phyloP scores from a whole-genome alignment of 1,139 yeast species.

The Ashbya aceris region DNA sequence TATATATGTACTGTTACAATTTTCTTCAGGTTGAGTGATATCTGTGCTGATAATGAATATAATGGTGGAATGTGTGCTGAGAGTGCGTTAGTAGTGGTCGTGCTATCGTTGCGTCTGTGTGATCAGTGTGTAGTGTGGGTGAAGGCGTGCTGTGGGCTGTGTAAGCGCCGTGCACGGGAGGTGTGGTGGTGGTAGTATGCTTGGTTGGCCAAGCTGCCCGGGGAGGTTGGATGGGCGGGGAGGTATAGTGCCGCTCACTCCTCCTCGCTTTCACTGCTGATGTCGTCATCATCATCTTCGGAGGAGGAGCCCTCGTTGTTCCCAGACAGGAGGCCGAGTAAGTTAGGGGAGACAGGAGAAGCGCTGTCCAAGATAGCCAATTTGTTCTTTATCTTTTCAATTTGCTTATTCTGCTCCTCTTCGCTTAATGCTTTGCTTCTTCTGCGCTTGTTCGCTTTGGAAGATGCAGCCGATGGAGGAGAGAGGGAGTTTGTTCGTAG shows the following conservation, averaged over 20 bases:
- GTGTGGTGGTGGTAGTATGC: too few relatives aligned
- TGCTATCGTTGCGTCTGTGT: not conserved
- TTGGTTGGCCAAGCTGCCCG: too few relatives aligned
- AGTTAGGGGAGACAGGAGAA: conserved; percentile 27
- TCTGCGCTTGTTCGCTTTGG: conserved; percentile 20
- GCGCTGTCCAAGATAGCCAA: conserved; percentile 57
- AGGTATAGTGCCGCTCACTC: conserved; percentile 22
- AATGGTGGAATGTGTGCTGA: not conserved
- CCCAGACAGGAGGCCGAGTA: conserved; percentile 18
- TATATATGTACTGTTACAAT: conserved; percentile 1
- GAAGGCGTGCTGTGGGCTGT: too few relatives aligned
- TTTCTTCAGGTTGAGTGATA: not conserved
- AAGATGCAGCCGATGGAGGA: conserved; percentile 12
- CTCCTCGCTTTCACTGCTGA: conserved; percentile 35
- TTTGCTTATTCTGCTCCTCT: conserved; percentile 66
- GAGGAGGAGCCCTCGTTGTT: conserved; percentile 34
- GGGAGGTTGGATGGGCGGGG: too few relatives aligned
- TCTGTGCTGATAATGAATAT: not conserved
- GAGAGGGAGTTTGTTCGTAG: conserved; percentile 14
- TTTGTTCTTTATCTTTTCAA: conserved; percentile 76
- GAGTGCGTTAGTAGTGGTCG: too few relatives aligned
- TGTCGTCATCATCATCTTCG: conserved; percentile 38
- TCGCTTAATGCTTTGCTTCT: conserved; percentile 41
- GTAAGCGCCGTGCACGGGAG: too few relatives aligned
- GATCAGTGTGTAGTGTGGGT: not conserved